Evolutionary conservation across 495 filamentous ascomycete genomes (phyloP), one percentile per base, ranked within the genome.

Genomic region (Pyronema domesticum): DNA sequence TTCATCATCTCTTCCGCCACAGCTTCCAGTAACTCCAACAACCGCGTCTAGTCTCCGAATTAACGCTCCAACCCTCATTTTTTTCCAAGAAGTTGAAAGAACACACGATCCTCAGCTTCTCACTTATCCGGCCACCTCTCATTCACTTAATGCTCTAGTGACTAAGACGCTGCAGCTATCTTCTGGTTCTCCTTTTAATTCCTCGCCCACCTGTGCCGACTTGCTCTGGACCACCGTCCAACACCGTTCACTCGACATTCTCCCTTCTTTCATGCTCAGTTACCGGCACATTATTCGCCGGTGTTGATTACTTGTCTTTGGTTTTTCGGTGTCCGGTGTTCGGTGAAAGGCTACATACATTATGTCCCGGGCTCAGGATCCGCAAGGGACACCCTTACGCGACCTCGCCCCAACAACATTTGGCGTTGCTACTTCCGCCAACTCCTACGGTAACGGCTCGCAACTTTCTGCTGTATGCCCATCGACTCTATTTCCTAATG

Each of bases 351-450:
- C 46, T 7, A 30, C 15, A 33, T 7, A 6, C 10, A 36, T 50
- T 13, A 35, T 36, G 47, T 48, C 59, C 47, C 46, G 60, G 37
- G 55, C 58, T 42, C 55, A 59, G 53, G 59, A 60, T 54, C 60
- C 60, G 37, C 60, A 56, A 52, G 60, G 56, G 34, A 58, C 56
- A 51, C 60, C 60, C 17, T 51, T 63, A 56, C 60, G 56, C 14
- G 59, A 53, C 60, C 35, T 62, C 46, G 51, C 60, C 39, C 47
- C 60, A 17, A 60, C 59, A 40, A 55, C 60, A 30, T 58, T 61
- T 56, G 53, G 54, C 53, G 59, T 37, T 14, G 52, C 54, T 45
- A n/a, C 57, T 18, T 61, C 60, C 33, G 46, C 46, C 54, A 57
- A 52, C 51, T 56, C 56, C 36, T 56, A 18, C 49, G 43, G 19